phyloP scores from a whole-genome alignment of 1,284 basidiomycete species.

The Filobasidium uniguttulatum region DNA sequence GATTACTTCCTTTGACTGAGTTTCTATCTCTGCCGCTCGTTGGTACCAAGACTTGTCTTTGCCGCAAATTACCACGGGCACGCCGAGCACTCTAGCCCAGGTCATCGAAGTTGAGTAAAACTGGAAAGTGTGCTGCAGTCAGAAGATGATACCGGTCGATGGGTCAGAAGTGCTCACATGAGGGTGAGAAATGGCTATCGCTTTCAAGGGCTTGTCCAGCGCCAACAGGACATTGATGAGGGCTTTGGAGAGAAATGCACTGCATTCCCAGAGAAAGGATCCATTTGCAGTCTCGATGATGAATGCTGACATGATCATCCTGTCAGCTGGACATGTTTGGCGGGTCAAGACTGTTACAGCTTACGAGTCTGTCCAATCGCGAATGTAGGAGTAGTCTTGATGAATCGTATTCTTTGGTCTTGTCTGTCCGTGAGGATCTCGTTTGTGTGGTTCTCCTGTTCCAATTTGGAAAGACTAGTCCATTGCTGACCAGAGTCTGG shows the following conservation, averaged over 20 bases:
- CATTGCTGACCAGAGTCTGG: slow-evolving; percentile 28
- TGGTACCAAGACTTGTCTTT: slow-evolving; percentile 30
- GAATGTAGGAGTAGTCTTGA: slow-evolving; percentile 26
- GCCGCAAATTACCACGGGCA: slow-evolving; percentile 29
- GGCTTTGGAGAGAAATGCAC: slow-evolving; percentile 24
- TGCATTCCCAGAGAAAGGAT: slow-evolving; percentile 35
- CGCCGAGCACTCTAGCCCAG: slow-evolving; percentile 29
- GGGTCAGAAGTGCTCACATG: slow-evolving; percentile 21
- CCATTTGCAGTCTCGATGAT: slow-evolving; percentile 27
- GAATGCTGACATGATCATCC: slow-evolving; percentile 21
- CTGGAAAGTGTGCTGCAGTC: slow-evolving; percentile 12
- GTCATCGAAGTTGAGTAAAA: slow-evolving; percentile 34
- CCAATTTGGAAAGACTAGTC: slow-evolving; percentile 25
- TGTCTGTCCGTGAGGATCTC: slow-evolving; percentile 24
- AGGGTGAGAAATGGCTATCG: slow-evolving; percentile 34
- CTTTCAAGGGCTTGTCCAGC: slow-evolving; percentile 25
- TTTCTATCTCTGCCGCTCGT: slow-evolving; percentile 21
- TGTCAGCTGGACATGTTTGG: not conserved
- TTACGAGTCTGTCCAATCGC: slow-evolving; percentile 34
- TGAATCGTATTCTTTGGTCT: slow-evolving; percentile 25
- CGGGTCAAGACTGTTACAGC: slow-evolving; percentile 9
- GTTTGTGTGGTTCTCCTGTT: slow-evolving; percentile 15
- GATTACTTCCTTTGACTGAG: slow-evolving; percentile 21
- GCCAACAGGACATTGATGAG: slow-evolving; percentile 21
- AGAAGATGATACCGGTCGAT: not conserved